Percentiles rank a stretch among this genome's conserved stretches.
These are phyloP conservation scores for Fagopyrum homotropicum DNA, from an alignment of 148 eudicot genomes.

Conservation along the genomic window DNA sequence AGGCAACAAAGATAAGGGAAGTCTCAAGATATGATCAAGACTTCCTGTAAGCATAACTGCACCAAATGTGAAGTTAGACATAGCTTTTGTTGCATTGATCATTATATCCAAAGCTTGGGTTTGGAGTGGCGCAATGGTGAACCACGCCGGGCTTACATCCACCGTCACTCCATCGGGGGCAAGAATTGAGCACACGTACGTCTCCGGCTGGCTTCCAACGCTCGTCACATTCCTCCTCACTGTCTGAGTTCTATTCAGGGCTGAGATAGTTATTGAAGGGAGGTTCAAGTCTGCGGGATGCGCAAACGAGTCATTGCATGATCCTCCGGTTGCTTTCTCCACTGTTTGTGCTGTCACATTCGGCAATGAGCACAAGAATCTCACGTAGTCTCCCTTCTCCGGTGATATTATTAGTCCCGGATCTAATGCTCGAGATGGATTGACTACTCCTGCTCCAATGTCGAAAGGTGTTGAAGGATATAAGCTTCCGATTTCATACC, in stretches of 20 bases:
- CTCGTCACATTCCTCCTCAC: constrained; percentile 44
- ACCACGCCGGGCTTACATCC: constrained; percentile 51
- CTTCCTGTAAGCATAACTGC: constrained; percentile 77
- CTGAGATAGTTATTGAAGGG: constrained; percentile 74
- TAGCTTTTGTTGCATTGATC: constrained; percentile 43
- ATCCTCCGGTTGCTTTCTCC: constrained; percentile 63
- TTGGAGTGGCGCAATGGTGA: constrained; percentile 43
- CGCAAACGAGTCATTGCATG: constrained; percentile 48
- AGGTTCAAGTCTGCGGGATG: constrained; percentile 75
- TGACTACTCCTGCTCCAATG: constrained; percentile 73
- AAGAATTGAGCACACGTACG: constrained; percentile 49
- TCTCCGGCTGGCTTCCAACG: constrained; percentile 54
- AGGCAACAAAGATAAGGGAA: constrained; percentile 56
- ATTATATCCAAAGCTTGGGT: constrained; percentile 49
- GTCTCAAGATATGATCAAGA: constrained; percentile 65
- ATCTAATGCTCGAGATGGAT: constrained; percentile 50
- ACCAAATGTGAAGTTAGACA: constrained; percentile 56
- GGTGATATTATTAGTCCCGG: constrained; percentile 70
- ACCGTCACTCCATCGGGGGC: constrained; percentile 58
- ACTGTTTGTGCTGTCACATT: constrained; percentile 38
- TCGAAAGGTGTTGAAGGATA: constrained; percentile 74
- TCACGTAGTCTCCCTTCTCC: constrained; percentile 66
- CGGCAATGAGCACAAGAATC: constrained; percentile 79
- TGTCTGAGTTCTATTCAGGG: constrained; percentile 30
- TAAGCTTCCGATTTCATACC: constrained; percentile 34